Percentiles rank a stretch among this genome's conserved stretches.
Conservation (phyloP, 1,139 yeast species). For the Saccharomycopsis hybrid region DNA sequence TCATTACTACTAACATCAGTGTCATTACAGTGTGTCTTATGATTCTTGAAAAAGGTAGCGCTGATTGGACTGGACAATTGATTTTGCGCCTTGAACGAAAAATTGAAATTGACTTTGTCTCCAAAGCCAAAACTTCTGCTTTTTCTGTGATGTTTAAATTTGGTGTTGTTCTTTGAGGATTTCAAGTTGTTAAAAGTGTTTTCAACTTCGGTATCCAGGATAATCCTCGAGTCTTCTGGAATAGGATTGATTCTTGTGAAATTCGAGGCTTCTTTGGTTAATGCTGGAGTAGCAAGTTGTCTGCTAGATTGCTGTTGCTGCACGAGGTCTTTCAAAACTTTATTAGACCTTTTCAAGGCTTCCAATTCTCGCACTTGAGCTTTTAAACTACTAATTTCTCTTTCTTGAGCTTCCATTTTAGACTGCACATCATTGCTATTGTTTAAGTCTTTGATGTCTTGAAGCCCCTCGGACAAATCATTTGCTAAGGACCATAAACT, state of each 20-base stretch:
- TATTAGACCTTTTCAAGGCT: constrained; percentile 16
- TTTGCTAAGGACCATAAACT: constrained; percentile 6
- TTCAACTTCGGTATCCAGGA: background rate
- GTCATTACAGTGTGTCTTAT: background rate
- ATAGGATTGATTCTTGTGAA: no score
- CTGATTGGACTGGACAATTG: background rate
- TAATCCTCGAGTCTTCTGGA: background rate
- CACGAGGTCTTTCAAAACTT: constrained; percentile 14
- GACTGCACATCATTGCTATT: background rate
- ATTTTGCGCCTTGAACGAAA: constrained; percentile 1
- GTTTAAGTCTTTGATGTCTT: background rate
- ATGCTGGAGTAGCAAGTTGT: no score
- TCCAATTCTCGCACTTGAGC: constrained; percentile 5
- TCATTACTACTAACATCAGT: background rate
- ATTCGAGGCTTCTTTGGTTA: no score
- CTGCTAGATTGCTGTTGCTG: background rate
- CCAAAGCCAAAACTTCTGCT: constrained; percentile 19
- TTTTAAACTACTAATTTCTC: no score
- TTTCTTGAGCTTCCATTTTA: background rate
- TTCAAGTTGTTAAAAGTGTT: constrained; percentile 10
- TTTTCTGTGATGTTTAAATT: constrained; percentile 15
- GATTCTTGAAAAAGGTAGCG: background rate
- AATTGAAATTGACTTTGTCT: constrained; percentile 11
- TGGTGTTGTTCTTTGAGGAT: constrained; percentile 12
- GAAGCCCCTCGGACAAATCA: constrained; percentile 1